Conservation (phyloP, 176 grass and related monocot species). For the Eleusine coracana region DNA sequence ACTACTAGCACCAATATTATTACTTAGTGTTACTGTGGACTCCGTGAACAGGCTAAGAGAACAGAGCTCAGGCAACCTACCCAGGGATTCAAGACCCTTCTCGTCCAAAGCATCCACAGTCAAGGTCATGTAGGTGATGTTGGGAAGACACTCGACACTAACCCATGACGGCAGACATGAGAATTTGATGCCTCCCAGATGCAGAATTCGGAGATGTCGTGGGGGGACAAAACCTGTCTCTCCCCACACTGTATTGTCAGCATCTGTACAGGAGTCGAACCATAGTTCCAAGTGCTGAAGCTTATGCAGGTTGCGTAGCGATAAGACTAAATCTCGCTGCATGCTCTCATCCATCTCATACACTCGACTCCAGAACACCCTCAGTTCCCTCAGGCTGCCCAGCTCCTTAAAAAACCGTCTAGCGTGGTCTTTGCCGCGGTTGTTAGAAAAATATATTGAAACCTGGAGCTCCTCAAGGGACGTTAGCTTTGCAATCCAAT, state of each 20-base stretch:
- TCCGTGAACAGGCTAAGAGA: too few species aligned
- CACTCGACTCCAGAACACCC: not conserved
- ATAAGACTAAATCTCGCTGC: not conserved
- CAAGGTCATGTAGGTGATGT: too few species aligned
- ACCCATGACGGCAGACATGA: too few species aligned
- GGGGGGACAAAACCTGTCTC: too few species aligned
- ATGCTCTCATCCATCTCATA: not conserved
- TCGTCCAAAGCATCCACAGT: too few species aligned
- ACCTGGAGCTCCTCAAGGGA: not conserved
- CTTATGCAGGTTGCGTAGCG: not conserved
- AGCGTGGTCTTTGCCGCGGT: not conserved
- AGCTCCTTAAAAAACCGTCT: not conserved
- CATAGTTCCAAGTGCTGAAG: not conserved
- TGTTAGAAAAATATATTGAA: not conserved
- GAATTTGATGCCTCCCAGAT: too few species aligned
- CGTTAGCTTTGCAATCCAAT: not conserved
- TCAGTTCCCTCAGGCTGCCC: not conserved
- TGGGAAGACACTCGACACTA: too few species aligned
- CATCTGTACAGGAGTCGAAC: not conserved
- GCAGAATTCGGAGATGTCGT: too few species aligned
- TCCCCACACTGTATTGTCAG: not conserved
- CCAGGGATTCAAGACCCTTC: too few species aligned
- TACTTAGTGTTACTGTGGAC: too few species aligned
- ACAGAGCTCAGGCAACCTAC: too few species aligned
- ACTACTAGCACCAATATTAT: too few species aligned